These are phyloP conservation scores for Cairneyella variabilis DNA, from an alignment of 495 filamentous ascomycete species.

Conservation along the genomic window DNA sequence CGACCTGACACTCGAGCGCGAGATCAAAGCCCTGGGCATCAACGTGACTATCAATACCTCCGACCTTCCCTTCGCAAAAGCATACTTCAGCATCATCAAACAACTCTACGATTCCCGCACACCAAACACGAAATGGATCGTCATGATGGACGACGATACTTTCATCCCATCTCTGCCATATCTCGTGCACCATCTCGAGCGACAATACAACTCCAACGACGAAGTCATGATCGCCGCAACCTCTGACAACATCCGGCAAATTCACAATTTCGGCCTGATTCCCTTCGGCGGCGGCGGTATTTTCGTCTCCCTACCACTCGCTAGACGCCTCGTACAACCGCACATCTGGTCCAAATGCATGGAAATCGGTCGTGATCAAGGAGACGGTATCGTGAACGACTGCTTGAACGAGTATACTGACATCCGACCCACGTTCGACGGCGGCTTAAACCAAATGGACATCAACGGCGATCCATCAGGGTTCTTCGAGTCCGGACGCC, in stretches of 20 bases:
- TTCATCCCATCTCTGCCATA: slow-evolving; percentile 62
- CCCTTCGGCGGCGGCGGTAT: slow-evolving; percentile 68
- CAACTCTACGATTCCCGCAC: slow-evolving; percentile 49
- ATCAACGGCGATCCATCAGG: slow-evolving; percentile 40
- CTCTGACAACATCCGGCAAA: slow-evolving; percentile 58
- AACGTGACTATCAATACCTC: slow-evolving; percentile 52
- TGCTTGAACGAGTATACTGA: slow-evolving; percentile 12
- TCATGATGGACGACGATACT: slow-evolving; percentile 69
- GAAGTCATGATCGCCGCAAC: slow-evolving; percentile 59
- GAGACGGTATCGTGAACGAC: slow-evolving; percentile 19
- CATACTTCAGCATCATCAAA: slow-evolving; percentile 61
- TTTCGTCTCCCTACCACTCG: slow-evolving; percentile 59
- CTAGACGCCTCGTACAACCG: slow-evolving; percentile 47
- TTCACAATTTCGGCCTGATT: slow-evolving; percentile 58
- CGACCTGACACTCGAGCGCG: slow-evolving; percentile 26
- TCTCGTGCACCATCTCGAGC: slow-evolving; percentile 45
- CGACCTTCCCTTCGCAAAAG: slow-evolving; percentile 52
- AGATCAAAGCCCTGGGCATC: slow-evolving; percentile 42
- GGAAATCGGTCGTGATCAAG: slow-evolving; percentile 7
- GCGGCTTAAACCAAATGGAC: slow-evolving; percentile 42
- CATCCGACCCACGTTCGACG: slow-evolving; percentile 12
- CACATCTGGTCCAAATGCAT: slow-evolving; percentile 23
- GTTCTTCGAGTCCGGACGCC: slow-evolving; percentile 52
- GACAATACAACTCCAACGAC: slow-evolving; percentile 43
- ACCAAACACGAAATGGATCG: slow-evolving; percentile 58